Conservation (phyloP, 2,329 filamentous ascomycete genomes). For the Neopestalotiopsis clavispora region DNA sequence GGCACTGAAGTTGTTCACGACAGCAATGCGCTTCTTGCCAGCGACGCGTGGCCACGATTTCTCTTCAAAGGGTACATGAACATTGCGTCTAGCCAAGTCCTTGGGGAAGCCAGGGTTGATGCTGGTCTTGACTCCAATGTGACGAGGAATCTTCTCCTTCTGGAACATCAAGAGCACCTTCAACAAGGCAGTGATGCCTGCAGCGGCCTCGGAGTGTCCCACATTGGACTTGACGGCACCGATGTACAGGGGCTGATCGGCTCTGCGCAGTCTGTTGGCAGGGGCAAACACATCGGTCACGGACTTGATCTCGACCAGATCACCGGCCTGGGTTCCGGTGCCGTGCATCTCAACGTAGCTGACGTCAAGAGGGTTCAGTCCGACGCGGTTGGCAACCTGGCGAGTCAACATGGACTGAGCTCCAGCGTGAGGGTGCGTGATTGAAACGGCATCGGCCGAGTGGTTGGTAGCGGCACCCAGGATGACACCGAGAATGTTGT, state of each 20-base stretch:
- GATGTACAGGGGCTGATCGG: slow-evolving; percentile 46
- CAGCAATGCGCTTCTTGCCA: slow-evolving; percentile 22
- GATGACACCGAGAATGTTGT: slow-evolving; percentile 36
- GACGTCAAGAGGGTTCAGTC: slow-evolving; percentile 51
- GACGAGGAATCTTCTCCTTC: slow-evolving; percentile 46
- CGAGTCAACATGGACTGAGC: slow-evolving; percentile 65
- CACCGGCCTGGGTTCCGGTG: slow-evolving; percentile 74
- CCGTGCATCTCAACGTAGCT: slow-evolving; percentile 73
- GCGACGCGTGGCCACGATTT: slow-evolving; percentile 36
- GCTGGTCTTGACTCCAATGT: slow-evolving; percentile 52
- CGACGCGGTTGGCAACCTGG: no score
- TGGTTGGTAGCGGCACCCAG: slow-evolving; percentile 71
- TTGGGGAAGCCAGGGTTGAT: slow-evolving; percentile 50
- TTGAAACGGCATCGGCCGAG: slow-evolving; percentile 71
- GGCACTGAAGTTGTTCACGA: slow-evolving; percentile 59
- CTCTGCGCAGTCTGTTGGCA: slow-evolving; percentile 42
- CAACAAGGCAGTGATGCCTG: slow-evolving; percentile 43
- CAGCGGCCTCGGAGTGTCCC: slow-evolving; percentile 50
- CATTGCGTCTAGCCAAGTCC: slow-evolving; percentile 44
- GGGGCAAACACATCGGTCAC: slow-evolving; percentile 65
- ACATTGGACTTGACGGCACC: slow-evolving; percentile 55
- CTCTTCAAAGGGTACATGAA: slow-evolving; percentile 42
- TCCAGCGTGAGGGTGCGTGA: slow-evolving; percentile 71
- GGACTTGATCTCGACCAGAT: slow-evolving; percentile 67
- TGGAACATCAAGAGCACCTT: slow-evolving; percentile 53